Evolutionary conservation across 2,329 filamentous ascomycete genomes (phyloP), one percentile per base, ranked within the genome.

Genomic region (Furcasterigmium furcatum): DNA sequence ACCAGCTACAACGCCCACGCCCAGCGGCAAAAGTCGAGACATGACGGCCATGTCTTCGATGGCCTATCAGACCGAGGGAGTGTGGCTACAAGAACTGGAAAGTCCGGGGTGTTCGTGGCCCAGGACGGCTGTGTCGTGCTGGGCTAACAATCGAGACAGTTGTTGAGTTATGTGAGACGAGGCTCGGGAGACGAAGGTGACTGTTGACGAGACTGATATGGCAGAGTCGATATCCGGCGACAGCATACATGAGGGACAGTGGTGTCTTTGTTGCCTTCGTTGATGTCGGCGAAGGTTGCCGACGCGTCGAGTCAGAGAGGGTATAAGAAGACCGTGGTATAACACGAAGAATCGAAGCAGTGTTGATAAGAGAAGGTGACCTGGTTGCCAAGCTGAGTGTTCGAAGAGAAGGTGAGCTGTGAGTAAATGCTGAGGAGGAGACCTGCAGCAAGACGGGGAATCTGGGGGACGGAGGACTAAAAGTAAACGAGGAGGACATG

Each of bases 1-100:
- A 13, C 64, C 52, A 20, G 71, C 65, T 32, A 65, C 36, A 19
- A 55, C 46, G 45, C 70, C 72, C 46, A 72, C 54, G 44, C 57
- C 58, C 30, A 58, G 57, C n/a, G 64, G 61, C 27, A 72, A 56
- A 24, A 58, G 43, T 21, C 53, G 60, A 46, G 61, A 58, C 29
- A 67, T 52, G 34, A 19, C 34, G 38, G 55, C 51, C 68, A 73
- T 73, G n/a, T 27, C 32, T 46, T 47, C 45, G 46, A 46, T 35
- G 46, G 45, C 42, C 51, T 21, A 25, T 34, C 27, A 40, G 34
- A 18, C 34, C 34, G 34, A n/a, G n/a, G n/a, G 34, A 19, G 16
- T 19, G 34, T 36, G 34, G 34, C 34, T 36, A 36, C n/a, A 19
- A 16, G 18, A 10, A 35, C 6, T 35, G 14, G n/a, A 35, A 35